Base-by-base conservation (phyloP, 345 rosid genomes). In the Eucalyptus urophylla region DNA sequence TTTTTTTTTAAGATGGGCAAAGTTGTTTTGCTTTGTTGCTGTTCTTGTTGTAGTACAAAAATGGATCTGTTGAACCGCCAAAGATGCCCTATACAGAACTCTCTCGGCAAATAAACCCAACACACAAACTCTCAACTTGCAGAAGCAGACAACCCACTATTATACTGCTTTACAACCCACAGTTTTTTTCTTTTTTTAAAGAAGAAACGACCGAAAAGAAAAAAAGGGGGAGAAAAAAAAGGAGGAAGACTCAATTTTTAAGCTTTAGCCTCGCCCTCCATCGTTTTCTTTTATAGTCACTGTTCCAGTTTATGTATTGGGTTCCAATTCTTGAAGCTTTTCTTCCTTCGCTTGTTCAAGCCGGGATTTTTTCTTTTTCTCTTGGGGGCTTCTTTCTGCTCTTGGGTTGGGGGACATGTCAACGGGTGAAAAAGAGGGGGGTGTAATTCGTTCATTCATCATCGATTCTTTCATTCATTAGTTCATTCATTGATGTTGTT, bases 141-240 rank as follows among this genome's bases (percentile, higher is more conserved):
- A 80, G 89, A 72, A 88, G 89, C 56, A 80, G 89, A 88, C 89
- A 80, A 53, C 86, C 86, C 89, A n/a, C 58, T 80, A 16, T 45
- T 8, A 24, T 72, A 40, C 83, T 88, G 91, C 94, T 92, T 92
- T 92, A 92, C 94, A 93, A 93, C 94, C 94, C 94, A 92, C 92
- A 92, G 50, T 37, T 72, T 72, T 72, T 72, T 33, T 9, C 2
- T 15, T n/a, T 19, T 33, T 69, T 69, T 31, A 67, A 67, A 67
- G 62, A 65, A 65, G 83, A 76, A 76, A 76, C 83, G 27, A 44
- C 83, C 27, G 27, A 21, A 76, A 76, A 76, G 83, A 76, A 27
- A 76, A 40, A 76, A 76, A 56, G 7, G 47, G 14, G 17, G n/a
- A 13, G 24, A 5, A 33, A 40, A 76, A 76, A 72, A 22, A 76